Evolutionary conservation across 2,329 filamentous ascomycete species (phyloP), one percentile per base, ranked within the genome.

Genomic region (Trichoderma citrinoviride): DNA sequence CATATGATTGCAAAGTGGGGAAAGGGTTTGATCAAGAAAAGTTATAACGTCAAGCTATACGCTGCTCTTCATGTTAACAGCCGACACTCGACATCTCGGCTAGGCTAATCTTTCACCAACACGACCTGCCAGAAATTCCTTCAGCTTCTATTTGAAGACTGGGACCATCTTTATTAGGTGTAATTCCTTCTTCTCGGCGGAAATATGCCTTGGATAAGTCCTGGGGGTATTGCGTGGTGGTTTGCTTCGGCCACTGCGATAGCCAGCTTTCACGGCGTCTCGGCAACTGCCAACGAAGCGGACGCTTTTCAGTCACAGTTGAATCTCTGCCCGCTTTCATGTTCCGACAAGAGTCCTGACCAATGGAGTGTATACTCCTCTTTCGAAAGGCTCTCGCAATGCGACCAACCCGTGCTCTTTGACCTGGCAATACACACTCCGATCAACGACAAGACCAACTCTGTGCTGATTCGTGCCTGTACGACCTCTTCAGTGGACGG

Each of bases 321-420:
- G 12, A 37, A 21, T 37, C 12, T 12, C 1, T 53, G 49, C n/a
- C 49, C 27, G 14, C n/a, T 53, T 6, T 3, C 8, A 14, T 53
- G 25, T 19, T 37, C 3, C 12, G 27, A 29, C 7, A 50, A 41
- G n/a, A 2, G 52, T 8, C 43, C 43, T 47, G 41, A 47, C 7
- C n/a, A 64, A n/a, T 64, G 52, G 52, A 64, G 17, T 15, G 52
- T 64, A 29, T 57, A 56, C 43, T 50, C 61, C 29, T 64, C 52
- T 2, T 29, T 64, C 8, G 44, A 57, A 23, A 10, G 43, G 23
- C 61, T 64, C 8, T 41, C 52, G 5, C 27, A 29, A 56, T 64
- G 61, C 29, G 43, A 64, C 29, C 52, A 40, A 15, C 61, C 61
- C n/a, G 56, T 56, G 29, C 52, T 64, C 40, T 64, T 64, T 14